These are phyloP conservation scores for Leptographium flavum DNA, from an alignment of 2,329 filamentous ascomycete genomes.

Conservation along the genomic window DNA sequence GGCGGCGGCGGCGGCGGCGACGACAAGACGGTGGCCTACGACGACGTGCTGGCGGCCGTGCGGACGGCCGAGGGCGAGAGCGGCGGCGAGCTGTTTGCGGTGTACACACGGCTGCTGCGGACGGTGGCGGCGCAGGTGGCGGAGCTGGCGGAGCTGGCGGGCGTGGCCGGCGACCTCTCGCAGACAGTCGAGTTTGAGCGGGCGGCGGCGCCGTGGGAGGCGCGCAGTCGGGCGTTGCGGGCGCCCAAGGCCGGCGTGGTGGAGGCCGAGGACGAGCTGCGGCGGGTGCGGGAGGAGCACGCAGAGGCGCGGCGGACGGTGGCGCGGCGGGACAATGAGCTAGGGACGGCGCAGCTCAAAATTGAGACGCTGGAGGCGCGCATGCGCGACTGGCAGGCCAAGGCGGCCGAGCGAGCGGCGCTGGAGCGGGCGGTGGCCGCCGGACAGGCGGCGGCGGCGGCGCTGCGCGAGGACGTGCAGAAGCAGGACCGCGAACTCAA, in stretches of 20 bases:
- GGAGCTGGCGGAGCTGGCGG: constrained; percentile 60
- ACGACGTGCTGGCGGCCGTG: constrained; percentile 52
- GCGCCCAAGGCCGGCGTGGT: constrained; percentile 67
- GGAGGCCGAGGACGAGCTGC: constrained; percentile 74
- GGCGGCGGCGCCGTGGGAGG: constrained; percentile 64
- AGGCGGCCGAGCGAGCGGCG: constrained; percentile 53
- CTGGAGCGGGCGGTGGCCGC: constrained; percentile 46
- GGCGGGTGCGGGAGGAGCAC: constrained; percentile 65
- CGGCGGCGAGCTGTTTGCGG: constrained; percentile 51
- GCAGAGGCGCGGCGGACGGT: constrained; percentile 61
- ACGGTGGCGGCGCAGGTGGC: constrained; percentile 48
- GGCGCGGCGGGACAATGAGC: constrained; percentile 61
- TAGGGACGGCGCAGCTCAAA: constrained; percentile 79
- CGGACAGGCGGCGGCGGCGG: constrained; percentile 32
- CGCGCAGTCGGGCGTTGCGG: constrained; percentile 68
- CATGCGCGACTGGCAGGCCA: constrained; percentile 70
- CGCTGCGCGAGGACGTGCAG: constrained; percentile 49
- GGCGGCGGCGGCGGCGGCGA: not conserved
- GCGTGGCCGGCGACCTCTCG: constrained; percentile 54
- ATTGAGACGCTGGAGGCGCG: constrained; percentile 84
- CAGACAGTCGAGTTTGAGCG: constrained; percentile 70
- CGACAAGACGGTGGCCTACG: constrained; percentile 47
- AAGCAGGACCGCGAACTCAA: constrained; percentile 54
- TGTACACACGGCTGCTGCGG: constrained; percentile 53
- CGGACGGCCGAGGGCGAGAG: constrained; percentile 41